A percentile compares a stretch with the other conserved stretches of the same genome.
Conservation (phyloP, 169 alveolate species). For the Cyclospora cayetanensis region DNA sequence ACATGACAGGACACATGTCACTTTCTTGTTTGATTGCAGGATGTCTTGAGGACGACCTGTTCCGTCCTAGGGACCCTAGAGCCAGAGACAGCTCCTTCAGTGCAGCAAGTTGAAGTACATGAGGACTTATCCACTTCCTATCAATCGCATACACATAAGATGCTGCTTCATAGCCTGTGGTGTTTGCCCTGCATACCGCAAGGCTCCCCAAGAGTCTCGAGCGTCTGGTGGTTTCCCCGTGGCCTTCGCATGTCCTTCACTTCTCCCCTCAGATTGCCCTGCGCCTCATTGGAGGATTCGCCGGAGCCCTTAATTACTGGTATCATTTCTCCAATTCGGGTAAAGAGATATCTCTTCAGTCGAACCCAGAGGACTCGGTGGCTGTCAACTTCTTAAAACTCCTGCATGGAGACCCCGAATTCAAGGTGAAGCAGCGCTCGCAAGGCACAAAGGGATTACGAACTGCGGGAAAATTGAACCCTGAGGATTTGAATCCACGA, state of each 20-base stretch:
- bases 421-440: too few species aligned
- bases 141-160: too few species aligned
- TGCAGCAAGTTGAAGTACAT: conserved; percentile 62
- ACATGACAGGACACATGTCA: too few species aligned
- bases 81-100: conserved; percentile 66
- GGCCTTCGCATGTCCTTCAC: too few species aligned
- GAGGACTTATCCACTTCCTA: too few species aligned
- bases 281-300: conserved; percentile 76
- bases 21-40: too few species aligned
- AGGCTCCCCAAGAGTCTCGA: too few species aligned
- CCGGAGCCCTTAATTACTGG: conserved; percentile 84
- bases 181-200: too few species aligned
- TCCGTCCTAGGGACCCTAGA: conserved; percentile 70
- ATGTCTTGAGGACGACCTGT: conserved; percentile 71
- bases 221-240: too few species aligned
- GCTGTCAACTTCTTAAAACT: conserved; percentile 82
- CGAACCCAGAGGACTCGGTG: conserved; percentile 81
- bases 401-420: conserved; percentile 72
- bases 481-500: not conserved
- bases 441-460: not conserved
- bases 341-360: conserved; percentile 75
- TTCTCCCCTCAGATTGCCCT: conserved; percentile 70
- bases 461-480: not conserved
- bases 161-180: too few species aligned
- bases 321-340: conserved; percentile 81